Conservation (phyloP, 108 stramenopile species). For the Cyclotella choctawhatcheeana region DNA sequence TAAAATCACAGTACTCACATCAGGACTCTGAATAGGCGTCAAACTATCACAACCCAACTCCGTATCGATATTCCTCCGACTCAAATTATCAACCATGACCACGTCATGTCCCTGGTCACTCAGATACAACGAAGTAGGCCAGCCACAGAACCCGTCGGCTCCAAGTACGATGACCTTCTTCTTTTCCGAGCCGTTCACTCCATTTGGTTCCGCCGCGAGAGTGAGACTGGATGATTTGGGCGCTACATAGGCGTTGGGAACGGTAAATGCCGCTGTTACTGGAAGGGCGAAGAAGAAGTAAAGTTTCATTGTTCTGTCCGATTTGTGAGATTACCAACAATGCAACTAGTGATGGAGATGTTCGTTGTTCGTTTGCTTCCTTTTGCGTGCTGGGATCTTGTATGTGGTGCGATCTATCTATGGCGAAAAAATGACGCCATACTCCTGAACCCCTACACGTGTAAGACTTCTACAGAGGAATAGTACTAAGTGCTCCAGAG, state of each 20-base stretch:
- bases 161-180: constrained; percentile 93
- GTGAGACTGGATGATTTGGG: constrained; percentile 16
- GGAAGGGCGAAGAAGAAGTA: constrained; percentile 37
- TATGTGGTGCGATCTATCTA: too few relatives aligned
- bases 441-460: neutral
- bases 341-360: neutral
- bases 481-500: too few relatives aligned
- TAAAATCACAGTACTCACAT: constrained; percentile 55
- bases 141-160: constrained; percentile 98
- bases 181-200: constrained; percentile 20
- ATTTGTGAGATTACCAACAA: too few relatives aligned
- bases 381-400: neutral
- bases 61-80: constrained; percentile 92
- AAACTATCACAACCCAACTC: constrained; percentile 95
- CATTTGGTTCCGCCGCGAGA: constrained; percentile 1
- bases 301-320: constrained; percentile 32
- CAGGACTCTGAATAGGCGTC: constrained; percentile 90
- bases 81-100: constrained; percentile 94
- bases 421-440: too few relatives aligned
- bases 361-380: neutral
- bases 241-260: neutral
- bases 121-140: constrained; percentile 95
- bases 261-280: constrained; percentile 35
- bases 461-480: neutral
- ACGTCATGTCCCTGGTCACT: constrained; percentile 92